These are phyloP conservation scores for Heritiera fomes DNA, from an alignment of 345 rosid species.

Conservation along the genomic window DNA sequence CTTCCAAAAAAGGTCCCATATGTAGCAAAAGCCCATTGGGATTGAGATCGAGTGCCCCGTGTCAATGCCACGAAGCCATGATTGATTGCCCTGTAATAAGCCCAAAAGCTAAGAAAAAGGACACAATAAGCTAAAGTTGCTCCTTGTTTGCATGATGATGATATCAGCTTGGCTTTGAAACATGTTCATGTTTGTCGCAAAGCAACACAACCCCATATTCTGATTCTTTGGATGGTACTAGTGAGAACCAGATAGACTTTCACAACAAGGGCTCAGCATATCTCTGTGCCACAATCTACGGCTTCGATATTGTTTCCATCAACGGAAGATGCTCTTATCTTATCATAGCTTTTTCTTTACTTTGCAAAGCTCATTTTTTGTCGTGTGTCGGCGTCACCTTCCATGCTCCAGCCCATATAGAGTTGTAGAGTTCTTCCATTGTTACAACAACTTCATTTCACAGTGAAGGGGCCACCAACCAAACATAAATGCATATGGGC, in stretches of 20 bases:
- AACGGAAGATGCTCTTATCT: constrained; percentile 32
- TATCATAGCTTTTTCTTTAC: background rate
- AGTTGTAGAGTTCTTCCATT: background rate
- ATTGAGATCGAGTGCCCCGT: background rate
- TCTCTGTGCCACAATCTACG: constrained; percentile 32
- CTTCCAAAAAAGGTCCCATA: background rate
- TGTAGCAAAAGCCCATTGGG: background rate
- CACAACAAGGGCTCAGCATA: constrained; percentile 36
- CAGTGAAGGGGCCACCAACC: background rate
- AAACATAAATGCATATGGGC: background rate
- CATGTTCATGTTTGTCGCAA: constrained; percentile 9
- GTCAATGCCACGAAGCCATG: background rate
- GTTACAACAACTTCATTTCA: constrained; percentile 1
- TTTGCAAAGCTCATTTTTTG: background rate
- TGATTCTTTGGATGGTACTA: constrained; percentile 28
- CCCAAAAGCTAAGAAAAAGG: background rate
- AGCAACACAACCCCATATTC: constrained; percentile 20
- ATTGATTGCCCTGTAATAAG: background rate
- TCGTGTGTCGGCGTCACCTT: background rate
- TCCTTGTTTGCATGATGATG: constrained; percentile 9
- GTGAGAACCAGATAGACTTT: background rate
- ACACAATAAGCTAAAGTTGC: background rate
- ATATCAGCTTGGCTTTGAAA: constrained; percentile 12
- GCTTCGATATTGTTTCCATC: constrained; percentile 35
- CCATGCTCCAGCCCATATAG: constrained; percentile 14